Evolutionary conservation across 2,329 filamentous ascomycete species (phyloP), one percentile per base, ranked within the genome.

Genomic region (Monilinia fructigena): DNA sequence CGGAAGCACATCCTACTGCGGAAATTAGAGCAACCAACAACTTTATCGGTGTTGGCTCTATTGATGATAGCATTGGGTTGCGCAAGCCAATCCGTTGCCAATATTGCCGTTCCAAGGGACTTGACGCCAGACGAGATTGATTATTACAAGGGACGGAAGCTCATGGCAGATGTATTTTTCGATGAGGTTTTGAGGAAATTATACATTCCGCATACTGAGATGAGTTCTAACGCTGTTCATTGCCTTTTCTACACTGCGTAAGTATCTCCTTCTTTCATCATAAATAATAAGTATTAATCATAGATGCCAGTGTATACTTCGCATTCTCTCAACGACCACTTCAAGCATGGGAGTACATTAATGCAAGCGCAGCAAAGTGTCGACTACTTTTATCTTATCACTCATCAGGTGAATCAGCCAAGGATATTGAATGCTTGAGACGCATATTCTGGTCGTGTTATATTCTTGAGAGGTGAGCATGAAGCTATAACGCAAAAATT

Each of bases 361-460:
- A 78, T 58, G 78, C 80, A 0, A 79, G 81, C 0, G 81, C 82
- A 0, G 78, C 81, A 0, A 82, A 83, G 69, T 83, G 82, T 65
- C 79, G 82, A 1, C 72, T 83, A 1, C 76, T 84, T 0, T 71
- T 83, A 2, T 80, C 82, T 0, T 83, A 83, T 56, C 76, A 77
- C 2, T 73, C 75, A 0, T 73, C 70, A 3, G 75, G 74, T 11
- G 76, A 77, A 40, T 74, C 74, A 0, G 69, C 72, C 0, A 78
- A 82, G 67, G 79, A 82, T 3, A 75, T 79, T 48, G 82, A 84
- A 70, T 80, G 82, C 3, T 79, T 83, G 0, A 75, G 80, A 18
- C 76, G 82, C 1, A 83, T 84, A 63, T 85, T 84, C 68, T 85
- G 82, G 82, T 81, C 82, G 0, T 84, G 82, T 66, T 84, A 83